A percentile compares a stretch with the other conserved stretches of the same genome.
phyloP scores from a whole-genome alignment of 495 filamentous ascomycete species.

The Copromyces sp. region DNA sequence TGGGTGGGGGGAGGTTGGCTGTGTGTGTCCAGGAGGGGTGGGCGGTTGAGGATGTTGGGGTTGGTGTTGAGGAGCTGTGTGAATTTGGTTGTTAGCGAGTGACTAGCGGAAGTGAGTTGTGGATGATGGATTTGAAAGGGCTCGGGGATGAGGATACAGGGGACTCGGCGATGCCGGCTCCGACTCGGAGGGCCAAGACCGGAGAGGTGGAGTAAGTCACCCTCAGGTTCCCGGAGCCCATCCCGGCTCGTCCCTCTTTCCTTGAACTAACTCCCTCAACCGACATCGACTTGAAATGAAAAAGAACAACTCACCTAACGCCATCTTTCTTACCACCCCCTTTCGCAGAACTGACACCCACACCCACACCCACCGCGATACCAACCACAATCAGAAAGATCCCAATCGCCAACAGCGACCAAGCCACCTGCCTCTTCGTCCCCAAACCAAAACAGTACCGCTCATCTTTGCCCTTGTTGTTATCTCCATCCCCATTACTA shows the following conservation, averaged over 20 bases:
- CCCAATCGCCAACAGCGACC: constrained; percentile 12
- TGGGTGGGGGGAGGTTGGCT: constrained; percentile 7
- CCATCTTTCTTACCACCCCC: neutral
- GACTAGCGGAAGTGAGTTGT: neutral
- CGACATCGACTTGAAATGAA: neutral
- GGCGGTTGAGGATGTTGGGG: neutral
- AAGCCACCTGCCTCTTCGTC: constrained; percentile 12
- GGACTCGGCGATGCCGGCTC: neutral
- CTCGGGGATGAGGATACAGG: too few relatives aligned
- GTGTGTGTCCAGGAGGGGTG: neutral
- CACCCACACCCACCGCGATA: constrained; percentile 19
- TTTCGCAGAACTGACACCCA: constrained; percentile 14
- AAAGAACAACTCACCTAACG: constrained; percentile 1
- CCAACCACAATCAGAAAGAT: constrained; percentile 18
- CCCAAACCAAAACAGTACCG: neutral
- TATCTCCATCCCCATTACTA: neutral
- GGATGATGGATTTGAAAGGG: neutral
- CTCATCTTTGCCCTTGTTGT: neutral
- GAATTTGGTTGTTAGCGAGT: neutral
- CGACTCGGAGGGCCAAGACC: neutral
- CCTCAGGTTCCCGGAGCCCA: too few relatives aligned
- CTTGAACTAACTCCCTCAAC: neutral
- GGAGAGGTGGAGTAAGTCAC: neutral
- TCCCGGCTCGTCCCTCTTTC: neutral
- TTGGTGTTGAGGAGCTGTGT: neutral